Evolutionary conservation across 1,284 basidiomycete genomes (phyloP).

Genomic region (Moniliella sp.): DNA sequence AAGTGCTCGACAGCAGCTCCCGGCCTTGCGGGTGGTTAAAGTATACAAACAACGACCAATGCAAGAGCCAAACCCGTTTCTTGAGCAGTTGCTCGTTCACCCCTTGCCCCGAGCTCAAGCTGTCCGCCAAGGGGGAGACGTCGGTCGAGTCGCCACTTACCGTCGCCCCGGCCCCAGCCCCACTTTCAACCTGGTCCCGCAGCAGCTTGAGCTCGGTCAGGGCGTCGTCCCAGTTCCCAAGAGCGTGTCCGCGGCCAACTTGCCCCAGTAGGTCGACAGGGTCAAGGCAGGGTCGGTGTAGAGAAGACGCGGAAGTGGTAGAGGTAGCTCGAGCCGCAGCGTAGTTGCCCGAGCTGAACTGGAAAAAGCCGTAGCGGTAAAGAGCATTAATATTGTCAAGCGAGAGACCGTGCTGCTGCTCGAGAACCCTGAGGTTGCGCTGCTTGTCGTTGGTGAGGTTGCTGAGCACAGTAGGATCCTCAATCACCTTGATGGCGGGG

Average conservation of each 20-base stretch:
- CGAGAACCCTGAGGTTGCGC: constrained; percentile 78
- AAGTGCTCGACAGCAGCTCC: constrained; percentile 84
- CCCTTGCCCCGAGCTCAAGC: background rate
- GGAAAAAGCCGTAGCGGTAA: constrained; percentile 94
- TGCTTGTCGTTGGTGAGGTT: constrained; percentile 75
- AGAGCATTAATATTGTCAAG: constrained; percentile 81
- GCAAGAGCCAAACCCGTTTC: constrained; percentile 82
- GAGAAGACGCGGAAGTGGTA: constrained; percentile 96
- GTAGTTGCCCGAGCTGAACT: constrained; percentile 91
- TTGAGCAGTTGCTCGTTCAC: constrained; percentile 48
- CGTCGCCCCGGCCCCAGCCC: too few species aligned
- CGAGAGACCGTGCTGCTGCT: constrained; percentile 83
- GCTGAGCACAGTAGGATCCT: constrained; percentile 73
- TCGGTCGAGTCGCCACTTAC: too few species aligned
- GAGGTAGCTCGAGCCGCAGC: constrained; percentile 85
- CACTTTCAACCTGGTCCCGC: constrained; percentile 73
- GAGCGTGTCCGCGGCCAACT: constrained; percentile 84
- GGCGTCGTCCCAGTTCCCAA: constrained; percentile 76
- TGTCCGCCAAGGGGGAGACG: too few species aligned
- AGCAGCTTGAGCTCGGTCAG: constrained; percentile 80
- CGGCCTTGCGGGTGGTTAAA: constrained; percentile 85
- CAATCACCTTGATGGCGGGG: constrained; percentile 78
- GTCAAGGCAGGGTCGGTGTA: constrained; percentile 70
- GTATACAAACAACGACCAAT: constrained; percentile 95
- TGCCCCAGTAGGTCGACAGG: constrained; percentile 90